Evolutionary conservation across 768 basidiomycete genomes (phyloP).

Genomic region (Rhodocollybia butyracea): DNA sequence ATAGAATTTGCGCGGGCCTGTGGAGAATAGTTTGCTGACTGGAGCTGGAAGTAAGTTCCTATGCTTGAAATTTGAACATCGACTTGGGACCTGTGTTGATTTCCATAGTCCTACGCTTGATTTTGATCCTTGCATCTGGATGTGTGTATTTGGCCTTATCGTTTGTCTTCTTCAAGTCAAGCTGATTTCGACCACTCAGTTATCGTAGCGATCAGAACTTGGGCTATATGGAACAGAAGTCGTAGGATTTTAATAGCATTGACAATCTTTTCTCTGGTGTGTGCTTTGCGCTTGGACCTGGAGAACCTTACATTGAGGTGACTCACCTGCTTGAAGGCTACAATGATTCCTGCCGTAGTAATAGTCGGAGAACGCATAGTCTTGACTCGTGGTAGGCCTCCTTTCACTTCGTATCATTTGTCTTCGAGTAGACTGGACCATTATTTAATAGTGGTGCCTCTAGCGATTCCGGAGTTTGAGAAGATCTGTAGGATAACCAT

Average conservation of each 20-base stretch:
- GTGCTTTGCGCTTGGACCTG: neutral
- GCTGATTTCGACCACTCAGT: slow-evolving; percentile 9
- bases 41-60: neutral
- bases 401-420: neutral
- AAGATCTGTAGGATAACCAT: too few relatives aligned
- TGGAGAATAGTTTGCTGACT: too few relatives aligned
- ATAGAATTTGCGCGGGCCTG: neutral
- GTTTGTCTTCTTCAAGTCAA: neutral
- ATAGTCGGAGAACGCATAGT: slow-evolving; percentile 10
- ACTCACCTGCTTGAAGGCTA: too few relatives aligned
- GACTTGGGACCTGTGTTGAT: slow-evolving; percentile 2
- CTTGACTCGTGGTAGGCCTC: slow-evolving; percentile 2
- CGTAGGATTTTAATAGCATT: slow-evolving; percentile 10
- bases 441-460: slow-evolving; percentile 12
- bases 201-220: slow-evolving; percentile 21
- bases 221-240: slow-evolving; percentile 22
- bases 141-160: slow-evolving; percentile 1
- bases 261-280: slow-evolving; percentile 8
- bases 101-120: too few relatives aligned
- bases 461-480: too few relatives aligned
- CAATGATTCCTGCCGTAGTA: slow-evolving; percentile 12
- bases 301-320: neutral
- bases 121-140: slow-evolving; percentile 14
- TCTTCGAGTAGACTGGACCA: neutral
- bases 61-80: neutral